A percentile compares a stretch with the other conserved stretches of the same genome.
Evolutionary conservation across 495 filamentous ascomycete genomes (phyloP).

Genomic region (Podospora didyma): DNA sequence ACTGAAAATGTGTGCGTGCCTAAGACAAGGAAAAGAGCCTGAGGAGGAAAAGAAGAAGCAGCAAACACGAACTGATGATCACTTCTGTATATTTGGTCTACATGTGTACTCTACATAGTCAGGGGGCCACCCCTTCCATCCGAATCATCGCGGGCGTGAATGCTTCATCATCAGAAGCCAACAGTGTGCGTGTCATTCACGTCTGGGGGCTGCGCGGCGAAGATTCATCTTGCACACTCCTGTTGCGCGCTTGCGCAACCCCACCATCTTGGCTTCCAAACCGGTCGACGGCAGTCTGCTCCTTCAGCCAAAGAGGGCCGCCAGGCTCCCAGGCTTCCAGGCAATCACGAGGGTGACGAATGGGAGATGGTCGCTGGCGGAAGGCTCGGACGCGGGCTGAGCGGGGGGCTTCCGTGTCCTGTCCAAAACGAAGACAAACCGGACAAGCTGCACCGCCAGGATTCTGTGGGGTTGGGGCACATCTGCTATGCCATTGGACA

Average conservation of each 20-base stretch:
- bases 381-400: slow-evolving; percentile 24
- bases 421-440: slow-evolving; percentile 20
- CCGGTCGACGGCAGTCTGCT: slow-evolving; percentile 10
- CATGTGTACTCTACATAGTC: too few species aligned
- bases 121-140: background rate
- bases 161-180: background rate
- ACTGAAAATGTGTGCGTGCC: too few species aligned
- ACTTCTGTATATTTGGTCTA: too few species aligned
- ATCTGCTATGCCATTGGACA: background rate
- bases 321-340: slow-evolving; percentile 1
- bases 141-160: background rate
- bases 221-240: background rate
- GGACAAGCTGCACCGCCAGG: slow-evolving; percentile 5
- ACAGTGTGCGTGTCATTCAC: slow-evolving; percentile 11
- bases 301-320: slow-evolving; percentile 2
- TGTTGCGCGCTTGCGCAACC: background rate
- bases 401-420: slow-evolving; percentile 6
- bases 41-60: too few species aligned
- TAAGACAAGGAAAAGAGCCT: too few species aligned
- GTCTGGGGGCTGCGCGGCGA: background rate
- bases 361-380: slow-evolving; percentile 14
- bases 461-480: background rate
- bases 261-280: slow-evolving; percentile 2
- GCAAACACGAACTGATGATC: too few species aligned
- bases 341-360: slow-evolving; percentile 15